A percentile compares a stretch with the other conserved stretches of the same genome.
Evolutionary conservation across 495 filamentous ascomycete genomes (phyloP).

Genomic region (Rhypophila decipiens): DNA sequence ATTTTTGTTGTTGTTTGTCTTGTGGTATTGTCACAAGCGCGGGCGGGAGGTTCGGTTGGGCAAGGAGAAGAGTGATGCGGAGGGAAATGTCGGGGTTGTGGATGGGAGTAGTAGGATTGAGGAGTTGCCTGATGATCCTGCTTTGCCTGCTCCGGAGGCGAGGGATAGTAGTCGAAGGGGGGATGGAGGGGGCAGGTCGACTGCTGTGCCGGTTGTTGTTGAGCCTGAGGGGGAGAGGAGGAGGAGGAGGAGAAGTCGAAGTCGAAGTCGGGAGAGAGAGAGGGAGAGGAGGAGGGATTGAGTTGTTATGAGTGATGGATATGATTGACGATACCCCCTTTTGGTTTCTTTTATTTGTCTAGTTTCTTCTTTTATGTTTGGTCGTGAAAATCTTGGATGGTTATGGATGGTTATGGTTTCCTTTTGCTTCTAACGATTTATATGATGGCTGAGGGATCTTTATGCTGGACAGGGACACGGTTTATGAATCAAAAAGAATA

Average conservation of each 20-base stretch:
- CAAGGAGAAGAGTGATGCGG: slow-evolving; percentile 41
- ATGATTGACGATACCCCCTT: slow-evolving; percentile 9
- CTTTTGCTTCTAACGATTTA: no score
- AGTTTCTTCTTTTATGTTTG: background rate
- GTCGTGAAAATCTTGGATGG: background rate
- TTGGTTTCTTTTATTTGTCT: slow-evolving; percentile 1
- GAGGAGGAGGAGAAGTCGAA: background rate
- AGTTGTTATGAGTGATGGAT: background rate
- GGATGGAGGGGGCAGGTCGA: background rate
- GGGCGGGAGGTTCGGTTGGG: slow-evolving; percentile 79
- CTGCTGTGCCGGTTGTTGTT: slow-evolving; percentile 5
- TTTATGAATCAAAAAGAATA: no score
- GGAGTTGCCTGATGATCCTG: slow-evolving; percentile 28
- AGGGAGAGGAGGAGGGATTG: slow-evolving; percentile 1
- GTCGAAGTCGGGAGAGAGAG: background rate
- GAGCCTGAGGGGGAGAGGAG: slow-evolving; percentile 1
- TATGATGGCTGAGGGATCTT: no score
- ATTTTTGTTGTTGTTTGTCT: slow-evolving; percentile 77
- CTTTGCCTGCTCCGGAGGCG: slow-evolving; percentile 13
- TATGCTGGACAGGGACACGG: no score
- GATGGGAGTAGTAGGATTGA: slow-evolving; percentile 20
- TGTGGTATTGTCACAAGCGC: slow-evolving; percentile 97
- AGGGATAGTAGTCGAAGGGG: background rate
- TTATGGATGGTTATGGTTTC: no score
- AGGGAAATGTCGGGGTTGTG: background rate